A percentile compares a stretch with the other conserved stretches of the same genome.
Evolutionary conservation across 2,329 filamentous ascomycete genomes (phyloP).

Genomic region (Pseudocercospora eumusae): DNA sequence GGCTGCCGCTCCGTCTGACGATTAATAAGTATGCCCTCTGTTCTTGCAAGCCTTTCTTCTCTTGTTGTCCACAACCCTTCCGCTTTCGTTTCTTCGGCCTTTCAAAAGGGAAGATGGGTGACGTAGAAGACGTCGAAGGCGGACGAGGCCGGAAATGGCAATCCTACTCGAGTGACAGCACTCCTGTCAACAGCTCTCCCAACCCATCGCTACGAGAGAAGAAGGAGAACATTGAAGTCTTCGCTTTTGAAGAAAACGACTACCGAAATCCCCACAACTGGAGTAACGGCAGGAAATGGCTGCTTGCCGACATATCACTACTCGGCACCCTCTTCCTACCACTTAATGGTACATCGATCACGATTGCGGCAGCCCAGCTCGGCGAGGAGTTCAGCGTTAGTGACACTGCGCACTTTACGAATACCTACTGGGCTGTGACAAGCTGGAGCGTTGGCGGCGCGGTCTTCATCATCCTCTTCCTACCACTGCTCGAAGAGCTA

Average conservation of each 20-base stretch:
- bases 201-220: constrained; percentile 18
- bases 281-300: constrained; percentile 38
- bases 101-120: neutral
- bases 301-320: constrained; percentile 38
- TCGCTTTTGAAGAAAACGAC: constrained; percentile 51
- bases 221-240: constrained; percentile 39
- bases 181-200: constrained; percentile 8
- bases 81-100: neutral
- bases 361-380: constrained; percentile 40
- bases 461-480: constrained; percentile 40
- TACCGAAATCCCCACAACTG: constrained; percentile 42
- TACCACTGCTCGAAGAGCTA: constrained; percentile 44
- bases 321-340: constrained; percentile 39
- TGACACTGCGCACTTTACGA: constrained; percentile 41
- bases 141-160: constrained; percentile 13
- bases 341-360: constrained; percentile 43
- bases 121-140: constrained; percentile 12
- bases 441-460: constrained; percentile 43
- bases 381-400: constrained; percentile 38
- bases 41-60: neutral
- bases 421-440: constrained; percentile 44
- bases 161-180: constrained; percentile 9
- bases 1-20: neutral
- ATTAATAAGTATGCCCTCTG: constrained; percentile 11
- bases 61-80: neutral